Conservation (phyloP, 2,329 filamentous ascomycete species). For the Monosporascus sp. region DNA sequence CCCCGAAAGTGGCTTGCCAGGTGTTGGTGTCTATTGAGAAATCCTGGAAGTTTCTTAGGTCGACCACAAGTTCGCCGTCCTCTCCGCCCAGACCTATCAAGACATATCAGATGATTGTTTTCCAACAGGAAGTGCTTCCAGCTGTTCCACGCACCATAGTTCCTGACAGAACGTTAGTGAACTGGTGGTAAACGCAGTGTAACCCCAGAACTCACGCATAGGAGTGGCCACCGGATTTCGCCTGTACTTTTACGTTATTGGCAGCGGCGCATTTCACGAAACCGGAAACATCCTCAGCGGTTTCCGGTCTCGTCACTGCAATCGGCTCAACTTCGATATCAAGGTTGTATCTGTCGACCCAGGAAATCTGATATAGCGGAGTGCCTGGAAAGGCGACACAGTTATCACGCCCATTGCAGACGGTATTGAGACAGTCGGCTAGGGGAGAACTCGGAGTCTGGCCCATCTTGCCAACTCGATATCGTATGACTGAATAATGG, state of each 20-base stretch:
- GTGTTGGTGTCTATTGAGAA: conserved; percentile 48
- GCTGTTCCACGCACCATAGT: conserved; percentile 22
- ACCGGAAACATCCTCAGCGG: conserved; percentile 47
- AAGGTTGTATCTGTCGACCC: conserved; percentile 51
- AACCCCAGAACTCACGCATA: conserved; percentile 43
- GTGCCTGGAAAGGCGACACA: conserved; percentile 43
- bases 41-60: conserved; percentile 46
- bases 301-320: conserved; percentile 52
- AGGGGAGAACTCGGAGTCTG: conserved; percentile 35
- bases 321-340: conserved; percentile 44
- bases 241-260: conserved; percentile 49
- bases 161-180: conserved; percentile 18
- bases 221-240: conserved; percentile 60
- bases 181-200: not conserved
- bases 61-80: conserved; percentile 48
- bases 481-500: not conserved
- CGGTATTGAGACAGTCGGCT: conserved; percentile 39
- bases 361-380: conserved; percentile 39
- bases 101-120: conserved; percentile 6
- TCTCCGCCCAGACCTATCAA: conserved; percentile 40
- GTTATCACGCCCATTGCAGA: conserved; percentile 38
- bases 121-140: not conserved
- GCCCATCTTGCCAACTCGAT: conserved; percentile 32
- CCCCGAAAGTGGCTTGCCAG: conserved; percentile 50
- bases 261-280: conserved; percentile 53